These are phyloP conservation scores for Paradendryphiella salina DNA, from an alignment of 2,329 filamentous ascomycete genomes.

Conservation along the genomic window DNA sequence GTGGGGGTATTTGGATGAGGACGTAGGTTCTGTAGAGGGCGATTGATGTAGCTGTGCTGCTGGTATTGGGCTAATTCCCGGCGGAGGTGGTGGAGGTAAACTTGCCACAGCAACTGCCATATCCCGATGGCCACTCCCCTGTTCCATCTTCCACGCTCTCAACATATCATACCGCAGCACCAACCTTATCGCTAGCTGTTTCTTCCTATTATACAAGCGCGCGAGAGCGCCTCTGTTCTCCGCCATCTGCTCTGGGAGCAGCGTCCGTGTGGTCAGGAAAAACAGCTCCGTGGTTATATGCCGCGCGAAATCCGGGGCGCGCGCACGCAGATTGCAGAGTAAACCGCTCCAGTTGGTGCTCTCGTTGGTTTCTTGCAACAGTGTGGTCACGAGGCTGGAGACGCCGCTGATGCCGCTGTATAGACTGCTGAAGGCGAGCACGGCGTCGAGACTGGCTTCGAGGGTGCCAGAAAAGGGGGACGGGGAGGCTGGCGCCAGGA, in stretches of 20 bases:
- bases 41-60: no score
- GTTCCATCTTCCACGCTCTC: slow-evolving; percentile 23
- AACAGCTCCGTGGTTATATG: slow-evolving; percentile 25
- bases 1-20: no score
- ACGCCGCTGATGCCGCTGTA: not conserved
- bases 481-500: slow-evolving; percentile 26
- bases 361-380: slow-evolving; percentile 10
- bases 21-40: no score
- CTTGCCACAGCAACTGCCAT: slow-evolving; percentile 15
- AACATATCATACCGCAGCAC: slow-evolving; percentile 38
- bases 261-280: slow-evolving; percentile 29
- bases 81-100: not conserved
- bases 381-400: slow-evolving; percentile 2
- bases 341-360: slow-evolving; percentile 21
- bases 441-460: slow-evolving; percentile 27
- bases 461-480: slow-evolving; percentile 30
- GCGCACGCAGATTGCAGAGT: not conserved
- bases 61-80: not conserved
- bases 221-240: slow-evolving; percentile 29
- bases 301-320: not conserved
- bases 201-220: slow-evolving; percentile 24
- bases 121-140: not conserved
- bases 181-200: slow-evolving; percentile 23
- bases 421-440: slow-evolving; percentile 18
- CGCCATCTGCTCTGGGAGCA: slow-evolving; percentile 34